These are phyloP conservation scores for Lentinula boryana DNA, from an alignment of 768 basidiomycete genomes.

Conservation along the genomic window DNA sequence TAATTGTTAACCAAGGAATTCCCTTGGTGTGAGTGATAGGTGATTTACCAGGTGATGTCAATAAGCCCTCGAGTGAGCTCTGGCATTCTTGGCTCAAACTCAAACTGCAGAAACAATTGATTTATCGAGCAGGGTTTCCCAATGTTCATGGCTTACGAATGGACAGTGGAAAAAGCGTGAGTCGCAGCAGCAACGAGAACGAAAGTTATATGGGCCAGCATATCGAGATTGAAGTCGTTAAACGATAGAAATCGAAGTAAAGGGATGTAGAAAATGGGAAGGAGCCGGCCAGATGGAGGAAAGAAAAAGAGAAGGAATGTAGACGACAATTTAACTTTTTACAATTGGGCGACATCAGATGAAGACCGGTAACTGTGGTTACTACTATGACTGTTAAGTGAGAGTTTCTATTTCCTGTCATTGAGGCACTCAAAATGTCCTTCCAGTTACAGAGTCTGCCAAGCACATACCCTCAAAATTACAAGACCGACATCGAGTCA, in stretches of 20 bases:
- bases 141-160: conserved; percentile 5
- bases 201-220: conserved; percentile 14
- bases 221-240: conserved; percentile 2
- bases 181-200: conserved; percentile 6
- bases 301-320: neutral
- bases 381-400: neutral
- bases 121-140: neutral
- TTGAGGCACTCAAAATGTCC: no score
- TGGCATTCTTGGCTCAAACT: conserved; percentile 11
- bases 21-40: no score
- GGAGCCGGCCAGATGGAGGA: neutral
- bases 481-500: no score
- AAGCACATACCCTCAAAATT: no score
- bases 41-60: conserved; percentile 11
- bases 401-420: no score
- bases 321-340: neutral
- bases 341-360: neutral
- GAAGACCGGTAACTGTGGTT: neutral
- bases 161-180: conserved; percentile 7
- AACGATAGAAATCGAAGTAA: conserved; percentile 6
- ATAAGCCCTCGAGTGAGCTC: conserved; percentile 11
- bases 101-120: conserved; percentile 2
- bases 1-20: neutral
- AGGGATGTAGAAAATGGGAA: neutral
- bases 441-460: no score